A percentile compares a stretch with the other conserved stretches of the same genome.
These are phyloP conservation scores for Blastomyces gilchristii DNA, from an alignment of 2,329 filamentous ascomycete genomes.

Conservation along the genomic window DNA sequence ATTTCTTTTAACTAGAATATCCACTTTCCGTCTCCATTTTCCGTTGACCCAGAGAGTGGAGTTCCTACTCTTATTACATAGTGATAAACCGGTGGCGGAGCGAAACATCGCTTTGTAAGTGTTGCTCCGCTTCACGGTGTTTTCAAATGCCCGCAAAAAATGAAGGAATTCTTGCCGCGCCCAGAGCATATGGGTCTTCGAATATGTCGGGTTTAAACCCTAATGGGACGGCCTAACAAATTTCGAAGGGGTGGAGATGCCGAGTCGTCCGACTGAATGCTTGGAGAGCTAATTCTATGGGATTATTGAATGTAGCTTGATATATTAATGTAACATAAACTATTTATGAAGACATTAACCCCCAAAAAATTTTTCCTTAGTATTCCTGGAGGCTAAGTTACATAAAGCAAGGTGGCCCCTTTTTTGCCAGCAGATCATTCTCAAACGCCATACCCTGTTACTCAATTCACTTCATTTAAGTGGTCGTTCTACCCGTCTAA, in stretches of 20 bases:
- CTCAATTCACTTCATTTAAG: not conserved
- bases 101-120: no score
- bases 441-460: slow-evolving; percentile 3
- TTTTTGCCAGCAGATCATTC: not conserved
- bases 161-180: no score
- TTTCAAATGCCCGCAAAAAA: no score
- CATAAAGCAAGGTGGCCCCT: not conserved
- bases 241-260: not conserved
- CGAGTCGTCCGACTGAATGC: not conserved
- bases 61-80: not conserved
- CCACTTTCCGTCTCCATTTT: not conserved
- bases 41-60: not conserved
- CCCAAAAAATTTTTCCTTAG: not conserved
- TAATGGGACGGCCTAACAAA: not conserved
- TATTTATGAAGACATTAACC: not conserved
- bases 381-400: no score
- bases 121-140: no score
- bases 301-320: not conserved
- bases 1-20: not conserved
- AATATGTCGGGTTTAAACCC: not conserved
- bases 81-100: not conserved
- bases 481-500: slow-evolving; percentile 14
- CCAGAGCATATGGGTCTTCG: no score
- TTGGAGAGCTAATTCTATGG: no score
- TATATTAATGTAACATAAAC: not conserved